Percentiles rank a stretch among this genome's conserved stretches.
Evolutionary conservation across 2,329 filamentous ascomycete species (phyloP).

Genomic region (Aspergillus sp.): DNA sequence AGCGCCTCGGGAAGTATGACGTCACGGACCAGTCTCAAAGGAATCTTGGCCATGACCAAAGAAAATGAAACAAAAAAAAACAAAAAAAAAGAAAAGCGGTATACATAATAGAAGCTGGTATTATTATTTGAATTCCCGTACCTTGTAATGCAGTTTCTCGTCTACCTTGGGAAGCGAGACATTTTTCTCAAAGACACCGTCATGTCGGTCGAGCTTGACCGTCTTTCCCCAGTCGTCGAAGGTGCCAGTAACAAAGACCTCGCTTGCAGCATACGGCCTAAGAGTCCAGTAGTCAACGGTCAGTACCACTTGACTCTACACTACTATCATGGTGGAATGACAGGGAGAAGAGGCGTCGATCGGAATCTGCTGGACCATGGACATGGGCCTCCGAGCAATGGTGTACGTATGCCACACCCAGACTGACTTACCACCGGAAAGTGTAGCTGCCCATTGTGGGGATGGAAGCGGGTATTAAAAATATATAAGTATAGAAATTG

Average conservation of each 20-base stretch:
- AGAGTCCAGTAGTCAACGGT: slow-evolving; percentile 20
- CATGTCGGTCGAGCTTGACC: slow-evolving; percentile 70
- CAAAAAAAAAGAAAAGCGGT: not conserved
- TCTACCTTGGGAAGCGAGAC: slow-evolving; percentile 60
- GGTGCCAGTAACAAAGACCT: slow-evolving; percentile 90
- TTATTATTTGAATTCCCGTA: slow-evolving; percentile 36
- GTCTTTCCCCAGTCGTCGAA: slow-evolving; percentile 93
- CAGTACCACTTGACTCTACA: slow-evolving; percentile 15
- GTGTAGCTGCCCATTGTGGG: slow-evolving; percentile 26
- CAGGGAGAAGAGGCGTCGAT: not conserved
- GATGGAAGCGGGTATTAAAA: too few species aligned
- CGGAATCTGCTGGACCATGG: not conserved
- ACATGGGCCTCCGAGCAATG: not conserved
- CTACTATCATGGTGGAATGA: not conserved
- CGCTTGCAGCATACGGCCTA: slow-evolving; percentile 75
- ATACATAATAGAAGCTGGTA: not conserved
- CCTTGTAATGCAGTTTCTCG: slow-evolving; percentile 90
- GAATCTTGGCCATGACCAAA: too few species aligned
- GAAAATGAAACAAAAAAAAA: not conserved
- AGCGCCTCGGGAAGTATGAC: slow-evolving; percentile 16
- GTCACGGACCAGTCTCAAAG: slow-evolving; percentile 3
- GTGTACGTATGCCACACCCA: slow-evolving; percentile 1
- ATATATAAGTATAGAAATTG: too few species aligned
- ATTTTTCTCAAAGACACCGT: slow-evolving; percentile 66
- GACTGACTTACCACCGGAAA: slow-evolving; percentile 30